These are phyloP conservation scores for Fusarium sambucinum DNA, from an alignment of 2,329 filamentous ascomycete species.

Conservation along the genomic window DNA sequence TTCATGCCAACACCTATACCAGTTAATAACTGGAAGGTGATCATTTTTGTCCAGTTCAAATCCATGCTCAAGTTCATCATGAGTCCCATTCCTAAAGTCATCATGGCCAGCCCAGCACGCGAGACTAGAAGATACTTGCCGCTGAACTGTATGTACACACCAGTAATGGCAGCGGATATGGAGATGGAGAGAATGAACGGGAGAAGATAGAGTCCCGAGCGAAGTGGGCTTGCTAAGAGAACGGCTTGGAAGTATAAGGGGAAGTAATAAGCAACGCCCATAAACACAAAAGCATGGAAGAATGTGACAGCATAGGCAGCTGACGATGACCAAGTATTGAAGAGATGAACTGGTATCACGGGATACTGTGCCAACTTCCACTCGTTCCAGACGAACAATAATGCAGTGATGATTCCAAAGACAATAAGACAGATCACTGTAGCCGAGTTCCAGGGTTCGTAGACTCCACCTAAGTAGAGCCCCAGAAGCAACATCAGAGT, in stretches of 20 bases:
- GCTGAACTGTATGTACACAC: constrained; percentile 62
- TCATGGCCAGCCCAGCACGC: constrained; percentile 63
- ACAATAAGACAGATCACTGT: constrained; percentile 73
- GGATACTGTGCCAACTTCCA: constrained; percentile 73
- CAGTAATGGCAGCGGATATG: constrained; percentile 57
- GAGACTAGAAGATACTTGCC: constrained; percentile 70
- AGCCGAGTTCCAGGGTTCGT: constrained; percentile 70
- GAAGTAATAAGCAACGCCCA: constrained; percentile 76
- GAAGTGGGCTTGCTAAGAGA: constrained; percentile 68
- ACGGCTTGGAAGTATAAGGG: constrained; percentile 81
- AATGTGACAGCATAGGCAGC: constrained; percentile 64
- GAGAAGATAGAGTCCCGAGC: constrained; percentile 72
- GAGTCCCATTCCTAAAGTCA: constrained; percentile 70
- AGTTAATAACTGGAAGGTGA: constrained; percentile 69
- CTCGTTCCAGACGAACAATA: constrained; percentile 71
- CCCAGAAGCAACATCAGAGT: constrained; percentile 78
- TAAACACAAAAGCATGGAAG: constrained; percentile 69
- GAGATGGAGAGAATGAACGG: constrained; percentile 68
- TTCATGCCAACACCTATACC: constrained; percentile 73
- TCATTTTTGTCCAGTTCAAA: constrained; percentile 60
- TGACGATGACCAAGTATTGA: constrained; percentile 66
- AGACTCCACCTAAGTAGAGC: constrained; percentile 75
- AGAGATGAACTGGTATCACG: constrained; percentile 75
- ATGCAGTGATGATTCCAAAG: constrained; percentile 65
- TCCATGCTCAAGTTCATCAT: constrained; percentile 67